Conservation (phyloP, 2,329 filamentous ascomycete species). For the Rhinocladiella mackenziei region DNA sequence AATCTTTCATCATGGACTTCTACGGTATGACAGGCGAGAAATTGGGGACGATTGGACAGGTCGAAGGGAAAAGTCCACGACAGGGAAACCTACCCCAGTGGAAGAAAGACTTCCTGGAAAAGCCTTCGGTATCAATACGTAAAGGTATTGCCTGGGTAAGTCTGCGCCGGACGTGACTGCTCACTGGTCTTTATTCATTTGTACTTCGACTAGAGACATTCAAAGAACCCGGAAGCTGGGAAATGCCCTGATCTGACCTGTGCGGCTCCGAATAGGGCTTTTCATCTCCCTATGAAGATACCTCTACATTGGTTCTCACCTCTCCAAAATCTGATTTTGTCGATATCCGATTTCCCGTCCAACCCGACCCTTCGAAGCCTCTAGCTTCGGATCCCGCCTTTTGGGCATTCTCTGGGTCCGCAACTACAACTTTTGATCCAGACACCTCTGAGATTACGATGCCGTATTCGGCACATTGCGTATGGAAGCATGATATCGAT, state of each 20-base stretch:
- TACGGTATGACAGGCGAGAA: slow-evolving; percentile 27
- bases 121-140: slow-evolving; percentile 26
- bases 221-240: neutral
- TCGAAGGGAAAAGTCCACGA: neutral
- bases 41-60: slow-evolving; percentile 23
- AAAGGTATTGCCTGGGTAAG: slow-evolving; percentile 28
- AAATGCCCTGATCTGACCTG: neutral
- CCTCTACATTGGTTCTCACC: slow-evolving; percentile 27
- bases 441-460: slow-evolving; percentile 9
- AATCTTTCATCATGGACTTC: slow-evolving; percentile 21
- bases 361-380: slow-evolving; percentile 4
- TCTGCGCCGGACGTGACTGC: neutral
- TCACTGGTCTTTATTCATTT: neutral
- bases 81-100: slow-evolving; percentile 16
- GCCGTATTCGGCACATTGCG: slow-evolving; percentile 25
- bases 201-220: neutral
- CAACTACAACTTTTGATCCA: slow-evolving; percentile 19
- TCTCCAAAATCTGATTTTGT: slow-evolving; percentile 22
- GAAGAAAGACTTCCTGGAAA: slow-evolving; percentile 26
- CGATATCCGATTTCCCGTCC: slow-evolving; percentile 27
- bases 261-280: slow-evolving; percentile 15
- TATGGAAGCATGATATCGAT: slow-evolving; percentile 27
- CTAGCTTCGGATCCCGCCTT: slow-evolving; percentile 20
- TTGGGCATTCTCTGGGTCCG: slow-evolving; percentile 27
- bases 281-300: slow-evolving; percentile 27